These are phyloP conservation scores for Aspergillus panamensis DNA, from an alignment of 495 filamentous ascomycete species.

Conservation along the genomic window DNA sequence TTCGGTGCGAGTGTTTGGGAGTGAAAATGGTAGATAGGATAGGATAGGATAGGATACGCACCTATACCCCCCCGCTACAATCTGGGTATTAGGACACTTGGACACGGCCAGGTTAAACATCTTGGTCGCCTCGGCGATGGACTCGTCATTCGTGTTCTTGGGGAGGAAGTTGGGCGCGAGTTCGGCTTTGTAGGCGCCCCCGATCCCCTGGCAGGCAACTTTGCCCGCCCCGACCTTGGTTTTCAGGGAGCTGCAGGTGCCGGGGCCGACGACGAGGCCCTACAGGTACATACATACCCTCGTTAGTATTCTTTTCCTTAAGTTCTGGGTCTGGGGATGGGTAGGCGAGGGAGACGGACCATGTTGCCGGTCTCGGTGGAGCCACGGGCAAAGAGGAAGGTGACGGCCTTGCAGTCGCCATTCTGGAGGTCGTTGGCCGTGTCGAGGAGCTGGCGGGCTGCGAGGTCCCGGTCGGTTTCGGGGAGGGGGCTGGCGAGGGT, in stretches of 20 bases:
- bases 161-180: conserved; percentile 24
- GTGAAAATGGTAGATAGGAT: too few species aligned
- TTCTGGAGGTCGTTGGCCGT: conserved; percentile 39
- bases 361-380: conserved; percentile 53
- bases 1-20: too few species aligned
- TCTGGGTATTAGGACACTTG: conserved; percentile 52
- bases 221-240: conserved; percentile 22
- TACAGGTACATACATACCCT: too few species aligned
- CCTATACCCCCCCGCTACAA: conserved; percentile 54
- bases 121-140: conserved; percentile 36
- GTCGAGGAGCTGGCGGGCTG: conserved; percentile 14
- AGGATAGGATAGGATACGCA: conserved; percentile 3
- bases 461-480: neutral
- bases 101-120: conserved; percentile 32
- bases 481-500: conserved; percentile 17
- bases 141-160: conserved; percentile 27
- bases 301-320: too few species aligned
- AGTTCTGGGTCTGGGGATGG: neutral
- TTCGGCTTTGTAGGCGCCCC: conserved; percentile 28
- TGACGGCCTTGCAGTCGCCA: conserved; percentile 41
- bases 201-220: conserved; percentile 33
- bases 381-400: conserved; percentile 51
- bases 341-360: conserved; percentile 23
- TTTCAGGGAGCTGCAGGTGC: conserved; percentile 34
- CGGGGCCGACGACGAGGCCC: conserved; percentile 41